Percentiles rank a stretch among this genome's conserved stretches.
These are phyloP conservation scores for Sequoia sempervirens DNA, from an alignment of 75 land plant genomes.

Conservation along the genomic window DNA sequence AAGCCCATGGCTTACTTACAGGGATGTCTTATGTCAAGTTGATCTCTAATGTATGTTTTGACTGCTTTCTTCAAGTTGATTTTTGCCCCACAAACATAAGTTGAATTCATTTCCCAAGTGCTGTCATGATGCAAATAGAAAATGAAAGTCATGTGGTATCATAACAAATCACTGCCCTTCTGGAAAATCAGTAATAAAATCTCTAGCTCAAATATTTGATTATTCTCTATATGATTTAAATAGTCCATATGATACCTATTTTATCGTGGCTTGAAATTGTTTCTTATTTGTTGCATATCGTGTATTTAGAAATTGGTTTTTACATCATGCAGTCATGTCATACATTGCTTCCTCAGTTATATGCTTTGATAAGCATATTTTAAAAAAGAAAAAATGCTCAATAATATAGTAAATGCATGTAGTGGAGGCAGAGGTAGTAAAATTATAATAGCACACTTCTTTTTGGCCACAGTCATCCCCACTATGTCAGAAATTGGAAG, in stretches of 20 bases:
- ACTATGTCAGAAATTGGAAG: background rate
- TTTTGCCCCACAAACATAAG: background rate
- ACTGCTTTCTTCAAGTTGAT: background rate
- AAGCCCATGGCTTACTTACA: background rate
- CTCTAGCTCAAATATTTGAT: background rate
- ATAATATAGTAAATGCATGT: too few species aligned
- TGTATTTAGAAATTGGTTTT: too few species aligned
- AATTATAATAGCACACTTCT: background rate
- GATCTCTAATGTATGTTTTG: background rate
- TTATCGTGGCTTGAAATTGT: too few species aligned
- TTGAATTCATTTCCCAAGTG: background rate
- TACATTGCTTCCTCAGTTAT: too few species aligned
- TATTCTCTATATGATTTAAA: background rate
- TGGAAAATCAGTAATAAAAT: too few species aligned
- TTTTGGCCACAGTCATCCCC: background rate
- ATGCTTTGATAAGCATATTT: too few species aligned
- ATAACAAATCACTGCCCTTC: background rate
- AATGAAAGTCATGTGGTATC: background rate
- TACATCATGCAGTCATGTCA: too few species aligned
- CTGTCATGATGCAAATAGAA: background rate
- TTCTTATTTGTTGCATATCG: too few species aligned
- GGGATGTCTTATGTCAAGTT: background rate
- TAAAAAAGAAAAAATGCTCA: too few species aligned
- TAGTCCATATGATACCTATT: background rate
- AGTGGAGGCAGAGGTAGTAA: background rate